Conservation (phyloP, 176 grass and related monocot genomes). For the Cenchrus americanus region DNA sequence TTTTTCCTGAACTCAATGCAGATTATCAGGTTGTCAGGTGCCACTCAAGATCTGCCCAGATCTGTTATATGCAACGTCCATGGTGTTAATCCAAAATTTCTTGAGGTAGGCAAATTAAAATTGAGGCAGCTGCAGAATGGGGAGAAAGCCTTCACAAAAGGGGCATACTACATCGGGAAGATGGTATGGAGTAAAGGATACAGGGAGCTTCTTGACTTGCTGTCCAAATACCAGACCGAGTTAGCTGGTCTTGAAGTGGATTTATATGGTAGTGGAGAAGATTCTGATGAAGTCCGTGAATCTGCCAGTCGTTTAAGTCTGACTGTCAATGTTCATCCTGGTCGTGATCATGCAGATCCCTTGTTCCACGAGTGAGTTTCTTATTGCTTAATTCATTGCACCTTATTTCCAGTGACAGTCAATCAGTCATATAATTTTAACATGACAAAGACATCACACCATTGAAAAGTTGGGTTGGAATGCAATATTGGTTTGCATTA, state of each 20-base stretch:
- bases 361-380: constrained; percentile 88
- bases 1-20: constrained; percentile 31
- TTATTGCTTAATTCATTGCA: constrained; percentile 14
- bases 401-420: neutral
- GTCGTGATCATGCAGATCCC: constrained; percentile 86
- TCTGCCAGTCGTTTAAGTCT: constrained; percentile 70
- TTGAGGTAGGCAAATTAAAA: constrained; percentile 85
- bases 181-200: constrained; percentile 99
- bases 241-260: constrained; percentile 76
- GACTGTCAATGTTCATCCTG: constrained; percentile 73
- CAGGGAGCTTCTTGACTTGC: constrained; percentile 78
- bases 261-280: constrained; percentile 93
- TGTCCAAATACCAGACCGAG: constrained; percentile 78
- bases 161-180: constrained; percentile 93
- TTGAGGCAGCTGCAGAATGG: constrained; percentile 69
- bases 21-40: constrained; percentile 90
- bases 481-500: neutral
- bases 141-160: constrained; percentile 74
- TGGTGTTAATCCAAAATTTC: constrained; percentile 97
- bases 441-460: neutral
- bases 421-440: neutral
- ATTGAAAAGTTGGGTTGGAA: constrained; percentile 7
- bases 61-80: constrained; percentile 94
- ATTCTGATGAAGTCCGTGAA: constrained; percentile 69
- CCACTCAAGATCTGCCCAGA: constrained; percentile 86